These are phyloP conservation scores for Fraxinus floribunda DNA, from an alignment of 305 asterid species.

Conservation along the genomic window DNA sequence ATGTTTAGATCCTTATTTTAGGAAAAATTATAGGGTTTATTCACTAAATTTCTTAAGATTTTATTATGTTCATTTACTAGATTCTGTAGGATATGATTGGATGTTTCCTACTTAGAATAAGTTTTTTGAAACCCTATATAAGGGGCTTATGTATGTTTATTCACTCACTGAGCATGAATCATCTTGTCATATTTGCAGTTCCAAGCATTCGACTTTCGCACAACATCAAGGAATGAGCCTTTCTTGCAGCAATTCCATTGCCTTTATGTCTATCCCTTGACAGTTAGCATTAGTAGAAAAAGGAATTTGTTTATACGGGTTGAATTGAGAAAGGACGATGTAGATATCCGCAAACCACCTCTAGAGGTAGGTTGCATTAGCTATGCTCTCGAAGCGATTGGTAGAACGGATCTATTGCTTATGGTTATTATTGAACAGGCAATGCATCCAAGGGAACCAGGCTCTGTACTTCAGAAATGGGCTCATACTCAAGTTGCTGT, in stretches of 20 bases:
- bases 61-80: background rate
- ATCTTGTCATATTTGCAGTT: constrained; percentile 51
- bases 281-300: constrained; percentile 87
- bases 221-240: constrained; percentile 94
- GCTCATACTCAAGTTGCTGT: constrained; percentile 91
- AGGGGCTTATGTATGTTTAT: background rate
- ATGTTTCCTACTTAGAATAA: background rate
- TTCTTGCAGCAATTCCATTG: constrained; percentile 97
- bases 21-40: background rate
- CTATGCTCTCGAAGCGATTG: constrained; percentile 27
- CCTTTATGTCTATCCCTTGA: constrained; percentile 92
- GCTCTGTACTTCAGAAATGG: constrained; percentile 69
- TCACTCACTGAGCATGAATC: constrained; percentile 9
- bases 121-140: background rate
- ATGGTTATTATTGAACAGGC: constrained; percentile 55
- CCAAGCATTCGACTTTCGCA: constrained; percentile 98
- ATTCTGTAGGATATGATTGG: background rate
- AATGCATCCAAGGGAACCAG: constrained; percentile 85
- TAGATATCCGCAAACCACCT: constrained; percentile 71
- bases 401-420: constrained; percentile 26
- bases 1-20: background rate
- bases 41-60: background rate
- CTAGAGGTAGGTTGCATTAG: constrained; percentile 67
- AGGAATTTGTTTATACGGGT: constrained; percentile 92
- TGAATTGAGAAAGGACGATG: constrained; percentile 90